These are phyloP conservation scores for Penicillium occitanis DNA, from an alignment of 2,329 filamentous ascomycete species.

Conservation along the genomic window DNA sequence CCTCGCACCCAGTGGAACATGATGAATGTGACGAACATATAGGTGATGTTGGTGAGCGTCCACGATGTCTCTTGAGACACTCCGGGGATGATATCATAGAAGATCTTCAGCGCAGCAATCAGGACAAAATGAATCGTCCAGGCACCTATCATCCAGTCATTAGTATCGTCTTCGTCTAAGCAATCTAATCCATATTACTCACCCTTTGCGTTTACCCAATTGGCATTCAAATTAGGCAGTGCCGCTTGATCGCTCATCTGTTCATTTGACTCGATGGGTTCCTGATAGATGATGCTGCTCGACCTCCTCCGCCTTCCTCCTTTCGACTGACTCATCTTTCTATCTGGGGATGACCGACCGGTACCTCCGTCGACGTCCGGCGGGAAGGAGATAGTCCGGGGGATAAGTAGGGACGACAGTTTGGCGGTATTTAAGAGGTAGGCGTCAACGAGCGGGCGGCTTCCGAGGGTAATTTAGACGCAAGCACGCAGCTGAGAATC, in stretches of 20 bases:
- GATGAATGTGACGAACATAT: constrained; percentile 98
- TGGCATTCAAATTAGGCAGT: constrained; percentile 91
- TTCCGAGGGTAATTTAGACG: not conserved
- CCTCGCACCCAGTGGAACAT: constrained; percentile 99
- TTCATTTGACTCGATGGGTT: constrained; percentile 93
- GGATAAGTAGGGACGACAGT: constrained; percentile 88
- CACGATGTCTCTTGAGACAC: constrained; percentile 97
- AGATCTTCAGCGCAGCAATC: constrained; percentile 87
- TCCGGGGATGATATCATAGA: constrained; percentile 94
- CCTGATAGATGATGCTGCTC: constrained; percentile 97
- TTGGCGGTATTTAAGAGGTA: constrained; percentile 74
- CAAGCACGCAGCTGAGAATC: not conserved
- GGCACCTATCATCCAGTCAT: constrained; percentile 53
- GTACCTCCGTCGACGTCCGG: constrained; percentile 71
- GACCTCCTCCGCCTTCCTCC: constrained; percentile 83
- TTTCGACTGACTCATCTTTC: constrained; percentile 60
- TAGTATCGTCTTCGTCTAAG: constrained; percentile 9
- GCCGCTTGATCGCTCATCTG: constrained; percentile 96
- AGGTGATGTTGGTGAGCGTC: constrained; percentile 97
- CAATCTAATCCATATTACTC: constrained; percentile 22
- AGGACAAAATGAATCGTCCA: constrained; percentile 97
- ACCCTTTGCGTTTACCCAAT: constrained; percentile 99
- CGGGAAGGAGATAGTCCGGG: constrained; percentile 89
- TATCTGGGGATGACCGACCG: constrained; percentile 55
- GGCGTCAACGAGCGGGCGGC: constrained; percentile 7